These are phyloP conservation scores for Fusarium vanettenii DNA, from an alignment of 2,329 filamentous ascomycete genomes.

Conservation along the genomic window DNA sequence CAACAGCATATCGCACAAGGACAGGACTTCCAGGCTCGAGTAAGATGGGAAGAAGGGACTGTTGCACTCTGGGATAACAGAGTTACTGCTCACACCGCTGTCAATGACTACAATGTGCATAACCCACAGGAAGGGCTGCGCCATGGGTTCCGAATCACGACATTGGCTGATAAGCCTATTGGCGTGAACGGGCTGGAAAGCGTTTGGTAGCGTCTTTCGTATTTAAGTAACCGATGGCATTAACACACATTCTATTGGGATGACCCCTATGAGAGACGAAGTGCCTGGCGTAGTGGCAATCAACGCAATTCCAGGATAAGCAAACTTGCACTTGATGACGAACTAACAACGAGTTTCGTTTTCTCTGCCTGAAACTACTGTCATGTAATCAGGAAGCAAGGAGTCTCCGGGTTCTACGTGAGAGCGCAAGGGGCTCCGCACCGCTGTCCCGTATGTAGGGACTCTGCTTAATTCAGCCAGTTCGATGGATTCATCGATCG, in stretches of 20 bases:
- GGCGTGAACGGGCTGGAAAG: not conserved
- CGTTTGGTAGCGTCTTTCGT: not conserved
- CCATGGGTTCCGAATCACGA: conserved; percentile 9
- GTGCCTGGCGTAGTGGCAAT: not conserved
- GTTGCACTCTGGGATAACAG: conserved; percentile 65
- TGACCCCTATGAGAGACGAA: not conserved
- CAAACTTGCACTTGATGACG: not conserved
- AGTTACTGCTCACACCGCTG: conserved; percentile 14
- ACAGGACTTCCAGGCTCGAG: conserved; percentile 70
- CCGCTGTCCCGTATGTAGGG: conserved; percentile 80
- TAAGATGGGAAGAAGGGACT: conserved; percentile 71
- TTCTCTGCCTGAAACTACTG: conserved; percentile 51
- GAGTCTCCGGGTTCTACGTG: conserved; percentile 60
- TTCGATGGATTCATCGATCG: conserved; percentile 66
- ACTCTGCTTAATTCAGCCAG: conserved; percentile 76
- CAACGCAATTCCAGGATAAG: not conserved
- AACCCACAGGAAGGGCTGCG: not conserved
- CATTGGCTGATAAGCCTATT: not conserved
- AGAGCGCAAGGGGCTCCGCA: conserved; percentile 69
- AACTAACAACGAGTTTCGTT: not conserved
- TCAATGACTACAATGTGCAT: conserved; percentile 4
- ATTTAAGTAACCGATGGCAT: not conserved
- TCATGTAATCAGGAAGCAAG: conserved; percentile 73
- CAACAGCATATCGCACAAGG: not conserved
- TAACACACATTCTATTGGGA: not conserved